Percentiles rank a stretch among this genome's conserved stretches.
Evolutionary conservation across 2,329 filamentous ascomycete genomes (phyloP).

Genomic region (Rhynchosporium graminicola): DNA sequence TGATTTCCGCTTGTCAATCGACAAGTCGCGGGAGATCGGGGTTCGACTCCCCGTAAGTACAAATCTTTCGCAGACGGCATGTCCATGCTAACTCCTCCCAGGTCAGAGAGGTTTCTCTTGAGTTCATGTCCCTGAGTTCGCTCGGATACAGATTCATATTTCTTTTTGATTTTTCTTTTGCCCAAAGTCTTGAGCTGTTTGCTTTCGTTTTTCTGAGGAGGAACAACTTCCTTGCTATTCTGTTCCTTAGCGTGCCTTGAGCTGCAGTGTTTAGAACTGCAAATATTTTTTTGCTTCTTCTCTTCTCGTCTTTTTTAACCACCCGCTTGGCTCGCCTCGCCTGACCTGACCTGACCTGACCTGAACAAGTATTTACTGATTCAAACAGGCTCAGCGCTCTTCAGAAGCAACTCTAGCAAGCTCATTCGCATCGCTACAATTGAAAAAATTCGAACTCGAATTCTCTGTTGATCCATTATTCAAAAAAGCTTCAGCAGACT

Average conservation of each 20-base stretch:
- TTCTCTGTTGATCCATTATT: conserved; percentile 98
- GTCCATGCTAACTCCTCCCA: background rate
- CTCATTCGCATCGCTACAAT: conserved; percentile 81
- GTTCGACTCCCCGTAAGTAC: conserved; percentile 21
- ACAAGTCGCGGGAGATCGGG: conserved; percentile 19
- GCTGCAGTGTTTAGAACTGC: background rate
- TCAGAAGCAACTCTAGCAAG: conserved; percentile 92
- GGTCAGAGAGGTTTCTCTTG: background rate
- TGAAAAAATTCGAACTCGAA: conserved; percentile 97
- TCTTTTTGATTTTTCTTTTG: background rate
- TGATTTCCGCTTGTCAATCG: conserved; percentile 43
- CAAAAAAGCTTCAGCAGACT: conserved; percentile 98
- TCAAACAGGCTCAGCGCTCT: conserved; percentile 63
- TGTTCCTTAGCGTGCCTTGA: too few species aligned
- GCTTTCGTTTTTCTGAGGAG: too few species aligned
- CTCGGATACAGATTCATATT: too few species aligned
- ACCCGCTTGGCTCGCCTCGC: background rate
- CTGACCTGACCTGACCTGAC: background rate
- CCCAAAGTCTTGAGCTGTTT: background rate
- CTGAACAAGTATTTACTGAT: conserved; percentile 26
- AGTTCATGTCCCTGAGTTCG: background rate
- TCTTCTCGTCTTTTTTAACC: background rate
- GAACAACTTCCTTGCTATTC: too few species aligned
- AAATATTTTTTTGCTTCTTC: background rate
- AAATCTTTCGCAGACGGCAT: background rate